These are phyloP conservation scores for Nicotiana knightiana DNA, from an alignment of 257 asterid species.

Conservation along the genomic window DNA sequence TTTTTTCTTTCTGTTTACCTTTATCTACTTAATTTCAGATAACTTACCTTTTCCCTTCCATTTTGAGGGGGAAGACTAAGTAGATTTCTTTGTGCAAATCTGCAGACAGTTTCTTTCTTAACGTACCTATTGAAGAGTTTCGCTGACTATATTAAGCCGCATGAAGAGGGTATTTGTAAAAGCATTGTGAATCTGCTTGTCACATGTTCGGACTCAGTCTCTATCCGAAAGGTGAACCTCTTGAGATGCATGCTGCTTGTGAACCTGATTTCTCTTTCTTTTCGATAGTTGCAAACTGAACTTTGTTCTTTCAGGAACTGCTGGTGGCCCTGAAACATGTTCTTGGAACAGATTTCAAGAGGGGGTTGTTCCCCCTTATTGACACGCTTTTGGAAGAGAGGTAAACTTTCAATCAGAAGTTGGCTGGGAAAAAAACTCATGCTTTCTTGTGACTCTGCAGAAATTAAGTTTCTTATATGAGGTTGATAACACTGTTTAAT, in stretches of 20 bases:
- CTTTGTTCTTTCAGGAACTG: slow-evolving; percentile 61
- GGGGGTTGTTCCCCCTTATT: slow-evolving; percentile 94
- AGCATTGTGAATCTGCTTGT: slow-evolving; percentile 97
- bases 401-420: slow-evolving; percentile 30
- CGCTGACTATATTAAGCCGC: slow-evolving; percentile 88
- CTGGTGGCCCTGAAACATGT: slow-evolving; percentile 99
- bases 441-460: neutral
- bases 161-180: slow-evolving; percentile 96
- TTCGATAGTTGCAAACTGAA: slow-evolving; percentile 17
- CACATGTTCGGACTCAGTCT: slow-evolving; percentile 97
- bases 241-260: slow-evolving; percentile 20
- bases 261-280: slow-evolving; percentile 13
- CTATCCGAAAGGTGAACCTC: slow-evolving; percentile 72
- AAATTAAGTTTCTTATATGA: neutral
- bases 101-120: slow-evolving; percentile 96
- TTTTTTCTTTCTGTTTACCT: neutral
- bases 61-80: slow-evolving; percentile 2
- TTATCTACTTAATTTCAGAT: neutral
- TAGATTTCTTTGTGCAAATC: neutral
- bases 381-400: slow-evolving; percentile 98
- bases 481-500: neutral
- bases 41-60: neutral
- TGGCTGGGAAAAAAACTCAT: neutral
- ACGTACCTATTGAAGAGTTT: slow-evolving; percentile 95
- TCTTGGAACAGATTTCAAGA: slow-evolving; percentile 94